Percentiles rank a stretch among this genome's conserved stretches.
phyloP scores from a whole-genome alignment of 2,329 filamentous ascomycete genomes.

The Mycosphaerella sp. region DNA sequence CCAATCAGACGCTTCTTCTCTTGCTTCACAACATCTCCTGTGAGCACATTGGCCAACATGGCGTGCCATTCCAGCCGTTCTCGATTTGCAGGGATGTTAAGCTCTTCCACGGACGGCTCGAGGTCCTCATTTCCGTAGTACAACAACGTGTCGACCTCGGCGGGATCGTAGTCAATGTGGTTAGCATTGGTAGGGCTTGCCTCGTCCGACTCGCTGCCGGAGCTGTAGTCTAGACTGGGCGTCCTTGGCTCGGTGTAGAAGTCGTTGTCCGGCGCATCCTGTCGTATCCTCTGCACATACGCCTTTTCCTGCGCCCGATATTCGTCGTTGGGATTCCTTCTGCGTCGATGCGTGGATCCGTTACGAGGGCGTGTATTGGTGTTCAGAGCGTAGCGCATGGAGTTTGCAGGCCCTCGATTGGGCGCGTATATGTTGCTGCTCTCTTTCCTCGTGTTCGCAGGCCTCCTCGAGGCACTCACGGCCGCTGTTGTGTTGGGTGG shows the following conservation, averaged over 20 bases:
- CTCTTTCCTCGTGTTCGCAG: conserved; percentile 41
- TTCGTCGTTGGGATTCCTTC: conserved; percentile 62
- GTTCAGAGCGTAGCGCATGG: conserved; percentile 31
- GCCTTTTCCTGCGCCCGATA: conserved; percentile 85
- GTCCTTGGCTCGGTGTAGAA: conserved; percentile 68
- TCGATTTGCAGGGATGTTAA: conserved; percentile 78
- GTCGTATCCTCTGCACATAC: conserved; percentile 85
- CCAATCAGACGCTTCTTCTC: conserved; percentile 95
- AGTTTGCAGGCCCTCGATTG: conserved; percentile 44
- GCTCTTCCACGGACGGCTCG: conserved; percentile 80
- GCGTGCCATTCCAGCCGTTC: conserved; percentile 96
- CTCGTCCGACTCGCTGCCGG: conserved; percentile 80
- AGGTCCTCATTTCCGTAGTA: conserved; percentile 88
- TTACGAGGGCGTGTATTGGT: conserved; percentile 45
- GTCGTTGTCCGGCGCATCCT: conserved; percentile 55
- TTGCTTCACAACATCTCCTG: conserved; percentile 93
- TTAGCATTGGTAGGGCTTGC: conserved; percentile 82
- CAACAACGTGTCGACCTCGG: conserved; percentile 86
- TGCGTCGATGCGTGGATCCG: conserved; percentile 50
- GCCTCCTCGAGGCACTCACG: conserved; percentile 28
- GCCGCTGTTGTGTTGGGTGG: conserved; percentile 13
- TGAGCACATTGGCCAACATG: conserved; percentile 92
- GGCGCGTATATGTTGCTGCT: conserved; percentile 46
- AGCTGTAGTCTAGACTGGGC: conserved; percentile 59
- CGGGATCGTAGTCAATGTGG: conserved; percentile 72